Conservation (phyloP, 305 asterid genomes). For the Vinca major region DNA sequence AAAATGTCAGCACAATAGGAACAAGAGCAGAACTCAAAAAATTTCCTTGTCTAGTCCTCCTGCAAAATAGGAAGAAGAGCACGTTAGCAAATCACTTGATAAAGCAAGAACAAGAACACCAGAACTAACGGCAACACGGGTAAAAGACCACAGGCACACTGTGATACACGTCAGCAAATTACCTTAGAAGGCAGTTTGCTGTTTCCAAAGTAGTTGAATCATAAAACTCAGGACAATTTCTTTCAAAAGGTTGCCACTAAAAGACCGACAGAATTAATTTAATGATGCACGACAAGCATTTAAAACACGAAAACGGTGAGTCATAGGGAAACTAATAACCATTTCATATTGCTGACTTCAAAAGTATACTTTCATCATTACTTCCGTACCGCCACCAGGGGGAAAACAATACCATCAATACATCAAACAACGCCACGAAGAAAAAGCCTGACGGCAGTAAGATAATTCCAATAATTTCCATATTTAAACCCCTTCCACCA, state of each 20-base stretch:
- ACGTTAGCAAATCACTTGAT: neutral
- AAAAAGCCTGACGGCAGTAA: neutral
- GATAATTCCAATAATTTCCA: neutral
- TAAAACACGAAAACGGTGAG: neutral
- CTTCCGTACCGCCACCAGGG: neutral
- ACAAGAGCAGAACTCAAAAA: neutral
- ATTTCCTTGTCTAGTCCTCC: neutral
- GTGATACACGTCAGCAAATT: neutral
- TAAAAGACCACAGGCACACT: neutral
- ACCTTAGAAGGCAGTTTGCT: neutral
- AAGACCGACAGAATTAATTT: neutral
- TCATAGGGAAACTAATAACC: neutral
- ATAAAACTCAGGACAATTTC: neutral
- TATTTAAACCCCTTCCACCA: neutral
- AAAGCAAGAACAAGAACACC: neutral
- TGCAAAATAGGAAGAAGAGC: constrained; percentile 3
- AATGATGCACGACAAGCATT: neutral
- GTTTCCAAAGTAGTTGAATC: neutral
- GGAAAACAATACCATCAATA: constrained; percentile 16
- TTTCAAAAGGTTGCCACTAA: neutral
- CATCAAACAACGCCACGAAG: constrained; percentile 19
- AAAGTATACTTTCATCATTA: neutral
- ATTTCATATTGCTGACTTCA: neutral
- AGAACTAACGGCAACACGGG: neutral
- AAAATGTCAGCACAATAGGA: neutral